phyloP scores from a whole-genome alignment of 1,284 basidiomycete species.

The Sphaerobolus stellatus region DNA sequence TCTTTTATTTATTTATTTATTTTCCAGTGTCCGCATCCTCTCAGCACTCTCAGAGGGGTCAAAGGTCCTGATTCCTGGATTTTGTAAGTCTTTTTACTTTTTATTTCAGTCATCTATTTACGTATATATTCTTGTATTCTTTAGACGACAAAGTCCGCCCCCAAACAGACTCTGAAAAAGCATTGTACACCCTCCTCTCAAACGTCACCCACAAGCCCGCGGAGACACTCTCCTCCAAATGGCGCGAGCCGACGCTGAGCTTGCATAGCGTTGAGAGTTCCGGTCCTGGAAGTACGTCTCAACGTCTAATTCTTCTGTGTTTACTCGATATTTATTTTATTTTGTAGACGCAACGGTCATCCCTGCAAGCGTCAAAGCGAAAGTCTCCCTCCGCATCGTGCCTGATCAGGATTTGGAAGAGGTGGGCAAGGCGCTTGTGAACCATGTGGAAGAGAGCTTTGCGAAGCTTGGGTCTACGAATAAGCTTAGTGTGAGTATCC shows the following conservation, averaged over 20 bases:
- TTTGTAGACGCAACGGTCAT: conserved; percentile 80
- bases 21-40: conserved; percentile 72
- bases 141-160: conserved; percentile 75
- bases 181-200: conserved; percentile 68
- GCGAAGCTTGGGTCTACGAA: conserved; percentile 66
- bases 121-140: conserved; percentile 1
- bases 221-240: conserved; percentile 67
- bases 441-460: conserved; percentile 66
- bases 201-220: conserved; percentile 65
- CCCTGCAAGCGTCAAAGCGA: conserved; percentile 75
- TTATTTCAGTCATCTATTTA: conserved; percentile 11
- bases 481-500: conserved; percentile 54
- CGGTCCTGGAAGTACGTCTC: conserved; percentile 65
- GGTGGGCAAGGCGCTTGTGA: conserved; percentile 62
- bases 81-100: conserved; percentile 60
- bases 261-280: conserved; percentile 71
- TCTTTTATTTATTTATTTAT: neutral
- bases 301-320: neutral
- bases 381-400: conserved; percentile 87
- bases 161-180: conserved; percentile 64
- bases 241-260: conserved; percentile 77
- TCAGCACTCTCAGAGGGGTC: conserved; percentile 64
- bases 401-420: conserved; percentile 85
- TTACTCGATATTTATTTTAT: conserved; percentile 12
- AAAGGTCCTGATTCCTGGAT: conserved; percentile 74